Percentiles rank a stretch among this genome's conserved stretches.
Conservation (phyloP, 192 early-diverging fungal species). For the Coemansia sp. region DNA sequence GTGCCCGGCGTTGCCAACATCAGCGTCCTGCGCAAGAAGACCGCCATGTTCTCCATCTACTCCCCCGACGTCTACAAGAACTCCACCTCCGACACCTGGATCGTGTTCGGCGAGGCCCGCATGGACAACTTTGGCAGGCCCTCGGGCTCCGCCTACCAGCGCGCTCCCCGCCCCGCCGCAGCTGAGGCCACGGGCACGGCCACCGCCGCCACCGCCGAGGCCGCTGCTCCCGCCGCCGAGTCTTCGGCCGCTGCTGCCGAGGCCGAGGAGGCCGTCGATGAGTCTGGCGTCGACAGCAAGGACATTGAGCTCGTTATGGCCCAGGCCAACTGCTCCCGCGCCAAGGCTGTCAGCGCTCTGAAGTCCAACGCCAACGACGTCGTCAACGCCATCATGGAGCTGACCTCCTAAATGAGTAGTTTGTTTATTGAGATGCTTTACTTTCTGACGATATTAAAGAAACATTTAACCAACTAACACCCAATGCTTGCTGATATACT, state of each 20-base stretch:
- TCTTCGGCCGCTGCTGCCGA: slow-evolving; percentile 18
- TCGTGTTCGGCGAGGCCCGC: slow-evolving; percentile 95
- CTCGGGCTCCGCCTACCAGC: slow-evolving; percentile 58
- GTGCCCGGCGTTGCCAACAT: slow-evolving; percentile 86
- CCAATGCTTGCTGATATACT: too few species aligned
- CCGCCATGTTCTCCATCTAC: slow-evolving; percentile 82
- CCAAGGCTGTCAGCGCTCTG: slow-evolving; percentile 90
- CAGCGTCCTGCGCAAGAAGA: slow-evolving; percentile 77
- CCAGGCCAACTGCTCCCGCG: slow-evolving; percentile 83
- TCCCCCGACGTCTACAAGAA: slow-evolving; percentile 93
- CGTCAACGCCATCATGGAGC: slow-evolving; percentile 95
- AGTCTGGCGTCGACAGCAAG: slow-evolving; percentile 76
- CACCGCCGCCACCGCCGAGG: slow-evolving; percentile 43
- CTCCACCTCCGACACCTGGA: slow-evolving; percentile 84
- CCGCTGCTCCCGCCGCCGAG: slow-evolving; percentile 25
- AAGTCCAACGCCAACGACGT: slow-evolving; percentile 85
- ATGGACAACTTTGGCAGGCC: slow-evolving; percentile 77
- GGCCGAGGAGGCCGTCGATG: slow-evolving; percentile 81
- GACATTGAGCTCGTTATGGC: slow-evolving; percentile 93
- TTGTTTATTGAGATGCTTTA: too few species aligned
- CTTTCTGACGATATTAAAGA: too few species aligned
- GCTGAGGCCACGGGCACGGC: slow-evolving; percentile 32
- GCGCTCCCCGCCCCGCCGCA: slow-evolving; percentile 36
- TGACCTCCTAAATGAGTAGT: too few species aligned
- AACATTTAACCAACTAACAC: too few species aligned